Evolutionary conservation across 169 alveolate species (phyloP).

Genomic region (Plasmodium gaboni): DNA sequence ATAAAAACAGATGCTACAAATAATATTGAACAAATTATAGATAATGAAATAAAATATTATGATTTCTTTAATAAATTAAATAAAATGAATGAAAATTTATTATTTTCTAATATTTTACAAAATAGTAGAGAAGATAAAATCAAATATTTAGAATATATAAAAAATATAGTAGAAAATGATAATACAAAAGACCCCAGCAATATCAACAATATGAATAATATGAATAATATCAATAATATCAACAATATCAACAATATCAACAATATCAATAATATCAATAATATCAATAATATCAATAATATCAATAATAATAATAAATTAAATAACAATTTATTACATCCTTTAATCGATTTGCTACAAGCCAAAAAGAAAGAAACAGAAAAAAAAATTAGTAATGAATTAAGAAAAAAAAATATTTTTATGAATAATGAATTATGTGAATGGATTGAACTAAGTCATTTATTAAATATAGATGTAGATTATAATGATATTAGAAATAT

Average conservation of each 20-base stretch:
- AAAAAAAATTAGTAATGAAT: slow-evolving; percentile 21
- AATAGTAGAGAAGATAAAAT: slow-evolving; percentile 43
- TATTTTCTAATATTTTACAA: slow-evolving; percentile 9
- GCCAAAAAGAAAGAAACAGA: slow-evolving; percentile 40
- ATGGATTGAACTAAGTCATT: slow-evolving; percentile 67
- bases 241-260: too few relatives aligned
- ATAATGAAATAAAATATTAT: slow-evolving; percentile 33
- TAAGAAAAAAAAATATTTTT: slow-evolving; percentile 39
- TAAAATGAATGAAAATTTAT: slow-evolving; percentile 34
- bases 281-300: background rate
- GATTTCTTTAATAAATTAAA: slow-evolving; percentile 58
- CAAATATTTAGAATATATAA: slow-evolving; percentile 36
- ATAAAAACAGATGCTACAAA: slow-evolving; percentile 13
- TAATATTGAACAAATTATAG: slow-evolving; percentile 44
- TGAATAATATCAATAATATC: background rate
- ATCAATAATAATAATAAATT: background rate
- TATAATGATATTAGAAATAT: slow-evolving; percentile 39
- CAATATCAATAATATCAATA: background rate
- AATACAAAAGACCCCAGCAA: background rate
- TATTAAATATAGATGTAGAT: slow-evolving; percentile 56
- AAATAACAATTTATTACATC: slow-evolving; percentile 4
- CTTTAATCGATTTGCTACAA: slow-evolving; percentile 32
- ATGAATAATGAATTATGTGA: slow-evolving; percentile 75
- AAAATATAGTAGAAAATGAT: background rate
- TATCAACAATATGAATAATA: background rate